phyloP scores from a whole-genome alignment of 805 yeast genomes.

The Vanderwaltozyma polyspora region DNA sequence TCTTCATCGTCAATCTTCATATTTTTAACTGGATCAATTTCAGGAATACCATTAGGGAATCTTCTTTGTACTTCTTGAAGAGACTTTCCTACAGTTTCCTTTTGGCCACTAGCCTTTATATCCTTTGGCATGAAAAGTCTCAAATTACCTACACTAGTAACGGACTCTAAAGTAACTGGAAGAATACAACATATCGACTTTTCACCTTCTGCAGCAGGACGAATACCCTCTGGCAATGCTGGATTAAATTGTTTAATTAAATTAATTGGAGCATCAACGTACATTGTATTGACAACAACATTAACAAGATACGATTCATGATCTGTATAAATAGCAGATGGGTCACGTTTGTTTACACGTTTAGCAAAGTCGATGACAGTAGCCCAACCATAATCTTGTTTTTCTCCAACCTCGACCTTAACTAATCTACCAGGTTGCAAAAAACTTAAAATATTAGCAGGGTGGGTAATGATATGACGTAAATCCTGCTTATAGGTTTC shows the following conservation, averaged over 20 bases:
- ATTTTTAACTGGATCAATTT: conserved; percentile 78
- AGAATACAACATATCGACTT: conserved; percentile 62
- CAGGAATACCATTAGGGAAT: conserved; percentile 85
- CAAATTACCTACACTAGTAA: conserved; percentile 64
- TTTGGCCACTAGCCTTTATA: conserved; percentile 49
- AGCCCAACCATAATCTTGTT: conserved; percentile 90
- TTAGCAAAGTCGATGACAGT: conserved; percentile 69
- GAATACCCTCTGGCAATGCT: conserved; percentile 72
- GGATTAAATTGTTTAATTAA: conserved; percentile 70
- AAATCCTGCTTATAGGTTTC: conserved; percentile 62
- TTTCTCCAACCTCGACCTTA: conserved; percentile 44
- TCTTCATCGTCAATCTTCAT: conserved; percentile 86
- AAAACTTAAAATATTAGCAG: conserved; percentile 73
- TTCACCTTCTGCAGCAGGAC: conserved; percentile 71
- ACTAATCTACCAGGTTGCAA: conserved; percentile 83
- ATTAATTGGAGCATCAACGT: conserved; percentile 73
- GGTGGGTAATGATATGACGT: conserved; percentile 78
- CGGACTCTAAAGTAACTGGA: conserved; percentile 74
- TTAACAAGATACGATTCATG: conserved; percentile 85
- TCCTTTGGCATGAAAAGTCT: conserved; percentile 73
- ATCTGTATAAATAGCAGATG: conserved; percentile 51
- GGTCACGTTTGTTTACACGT: conserved; percentile 52
- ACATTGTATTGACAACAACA: conserved; percentile 70
- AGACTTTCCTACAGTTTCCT: conserved; percentile 55
- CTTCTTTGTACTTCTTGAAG: conserved; percentile 70